A percentile compares a stretch with the other conserved stretches of the same genome.
phyloP scores from a whole-genome alignment of 2,329 filamentous ascomycete species.

The Monosporascus sp. region DNA sequence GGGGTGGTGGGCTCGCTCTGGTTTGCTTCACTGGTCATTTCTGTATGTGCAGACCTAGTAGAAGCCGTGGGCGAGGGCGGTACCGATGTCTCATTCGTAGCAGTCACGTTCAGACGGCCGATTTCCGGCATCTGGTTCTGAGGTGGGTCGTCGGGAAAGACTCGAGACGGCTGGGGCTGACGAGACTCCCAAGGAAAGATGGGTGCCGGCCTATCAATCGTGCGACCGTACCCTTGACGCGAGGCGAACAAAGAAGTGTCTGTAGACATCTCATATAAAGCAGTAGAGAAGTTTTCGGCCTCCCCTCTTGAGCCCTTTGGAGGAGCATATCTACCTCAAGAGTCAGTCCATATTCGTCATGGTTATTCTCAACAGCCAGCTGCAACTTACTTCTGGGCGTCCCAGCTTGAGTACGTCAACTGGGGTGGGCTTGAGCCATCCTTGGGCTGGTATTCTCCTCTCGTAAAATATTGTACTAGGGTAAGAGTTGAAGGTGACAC shows the following conservation, averaged over 20 bases:
- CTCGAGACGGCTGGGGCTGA: constrained; percentile 56
- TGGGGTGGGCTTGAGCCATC: constrained; percentile 23
- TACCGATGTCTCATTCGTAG: constrained; percentile 11
- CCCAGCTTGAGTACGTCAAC: constrained; percentile 37
- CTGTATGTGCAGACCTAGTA: constrained; percentile 31
- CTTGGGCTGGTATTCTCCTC: constrained; percentile 44
- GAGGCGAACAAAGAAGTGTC: constrained; percentile 71
- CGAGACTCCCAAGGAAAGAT: constrained; percentile 90
- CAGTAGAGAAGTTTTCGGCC: constrained; percentile 73
- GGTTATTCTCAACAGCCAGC: not conserved
- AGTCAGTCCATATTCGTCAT: constrained; percentile 7
- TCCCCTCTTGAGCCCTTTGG: constrained; percentile 70
- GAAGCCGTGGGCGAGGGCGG: constrained; percentile 14
- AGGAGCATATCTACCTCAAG: constrained; percentile 52
- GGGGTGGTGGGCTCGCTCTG: constrained; percentile 42
- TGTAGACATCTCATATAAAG: constrained; percentile 77
- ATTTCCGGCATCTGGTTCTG: constrained; percentile 13
- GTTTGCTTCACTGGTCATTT: constrained; percentile 29
- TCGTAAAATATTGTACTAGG: constrained; percentile 48
- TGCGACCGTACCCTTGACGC: no score
- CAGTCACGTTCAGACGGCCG: constrained; percentile 5
- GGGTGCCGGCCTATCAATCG: constrained; percentile 51
- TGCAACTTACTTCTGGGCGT: constrained; percentile 45
- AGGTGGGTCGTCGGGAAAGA: constrained; percentile 55
- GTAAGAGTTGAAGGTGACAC: constrained; percentile 29